These are phyloP conservation scores for Hyaloscypha variabilis DNA, from an alignment of 495 filamentous ascomycete genomes.

Conservation along the genomic window DNA sequence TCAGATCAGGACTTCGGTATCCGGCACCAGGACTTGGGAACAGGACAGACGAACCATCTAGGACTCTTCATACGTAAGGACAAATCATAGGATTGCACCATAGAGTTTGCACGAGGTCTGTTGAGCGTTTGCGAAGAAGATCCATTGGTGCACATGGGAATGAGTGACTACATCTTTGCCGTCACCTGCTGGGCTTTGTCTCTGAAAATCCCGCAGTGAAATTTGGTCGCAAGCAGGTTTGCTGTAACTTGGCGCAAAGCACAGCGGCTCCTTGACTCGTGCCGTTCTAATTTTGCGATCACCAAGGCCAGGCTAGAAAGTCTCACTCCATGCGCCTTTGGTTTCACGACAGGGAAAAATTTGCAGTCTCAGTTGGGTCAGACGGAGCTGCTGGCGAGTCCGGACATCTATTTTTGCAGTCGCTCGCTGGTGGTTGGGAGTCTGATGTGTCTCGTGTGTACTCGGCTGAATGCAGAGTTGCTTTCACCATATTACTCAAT, in stretches of 20 bases:
- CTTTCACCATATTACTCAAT: background rate
- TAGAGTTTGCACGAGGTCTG: too few species aligned
- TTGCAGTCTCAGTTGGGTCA: background rate
- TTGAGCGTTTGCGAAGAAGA: too few species aligned
- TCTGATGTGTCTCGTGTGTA: background rate
- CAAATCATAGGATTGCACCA: too few species aligned
- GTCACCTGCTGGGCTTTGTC: too few species aligned
- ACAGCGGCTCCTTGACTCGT: too few species aligned
- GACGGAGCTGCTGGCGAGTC: background rate
- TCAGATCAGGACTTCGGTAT: background rate
- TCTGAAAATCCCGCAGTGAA: too few species aligned
- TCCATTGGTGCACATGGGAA: too few species aligned
- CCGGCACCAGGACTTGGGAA: background rate
- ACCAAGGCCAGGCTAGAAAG: background rate
- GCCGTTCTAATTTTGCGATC: background rate
- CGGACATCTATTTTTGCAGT: background rate
- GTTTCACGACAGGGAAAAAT: background rate
- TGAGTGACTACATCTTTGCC: too few species aligned
- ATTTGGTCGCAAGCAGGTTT: too few species aligned
- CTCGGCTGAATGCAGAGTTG: background rate
- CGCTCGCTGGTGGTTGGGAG: background rate
- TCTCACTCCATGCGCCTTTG: background rate
- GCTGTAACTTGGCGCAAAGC: too few species aligned
- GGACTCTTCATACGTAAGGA: too few species aligned
- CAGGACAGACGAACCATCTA: background rate